Conservation (phyloP, 805 yeast species). For the Candida xyloterini region DNA sequence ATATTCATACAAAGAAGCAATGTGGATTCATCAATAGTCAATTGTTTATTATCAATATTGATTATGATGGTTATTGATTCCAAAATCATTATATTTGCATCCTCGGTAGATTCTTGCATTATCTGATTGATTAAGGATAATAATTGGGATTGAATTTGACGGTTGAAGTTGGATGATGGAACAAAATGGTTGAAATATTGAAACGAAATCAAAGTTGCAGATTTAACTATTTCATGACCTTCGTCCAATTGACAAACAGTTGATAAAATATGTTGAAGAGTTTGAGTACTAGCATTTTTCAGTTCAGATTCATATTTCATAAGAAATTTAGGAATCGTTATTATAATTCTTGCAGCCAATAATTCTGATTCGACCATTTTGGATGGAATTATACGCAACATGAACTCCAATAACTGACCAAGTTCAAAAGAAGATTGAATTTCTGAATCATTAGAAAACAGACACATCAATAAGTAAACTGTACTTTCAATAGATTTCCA, state of each 20-base stretch:
- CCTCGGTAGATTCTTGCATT: conserved; percentile 68
- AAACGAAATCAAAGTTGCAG: conserved; percentile 47
- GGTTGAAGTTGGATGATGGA: conserved; percentile 21
- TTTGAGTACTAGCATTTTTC: conserved; percentile 24
- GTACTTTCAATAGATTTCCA: conserved; percentile 41
- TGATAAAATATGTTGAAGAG: conserved; percentile 24
- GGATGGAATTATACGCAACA: conserved; percentile 16
- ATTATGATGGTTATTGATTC: conserved; percentile 66
- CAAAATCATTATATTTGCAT: conserved; percentile 67
- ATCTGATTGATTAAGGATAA: conserved; percentile 43
- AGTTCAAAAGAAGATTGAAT: conserved; percentile 22
- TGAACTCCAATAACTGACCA: conserved; percentile 23
- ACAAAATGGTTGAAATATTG: conserved; percentile 40
- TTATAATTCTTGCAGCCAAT: conserved; percentile 46
- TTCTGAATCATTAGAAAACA: conserved; percentile 40
- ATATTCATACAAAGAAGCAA: conserved; percentile 58
- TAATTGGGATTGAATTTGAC: conserved; percentile 26
- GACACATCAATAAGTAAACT: conserved; percentile 38
- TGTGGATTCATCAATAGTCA: conserved; percentile 35
- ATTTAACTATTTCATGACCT: conserved; percentile 21
- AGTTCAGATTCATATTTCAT: conserved; percentile 44
- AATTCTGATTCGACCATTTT: conserved; percentile 28
- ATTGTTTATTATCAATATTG: conserved; percentile 39
- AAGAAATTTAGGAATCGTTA: conserved; percentile 55
- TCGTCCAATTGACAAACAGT: conserved; percentile 25